phyloP scores from a whole-genome alignment of 23 red algal species.

The Gracilariopsis chorda region DNA sequence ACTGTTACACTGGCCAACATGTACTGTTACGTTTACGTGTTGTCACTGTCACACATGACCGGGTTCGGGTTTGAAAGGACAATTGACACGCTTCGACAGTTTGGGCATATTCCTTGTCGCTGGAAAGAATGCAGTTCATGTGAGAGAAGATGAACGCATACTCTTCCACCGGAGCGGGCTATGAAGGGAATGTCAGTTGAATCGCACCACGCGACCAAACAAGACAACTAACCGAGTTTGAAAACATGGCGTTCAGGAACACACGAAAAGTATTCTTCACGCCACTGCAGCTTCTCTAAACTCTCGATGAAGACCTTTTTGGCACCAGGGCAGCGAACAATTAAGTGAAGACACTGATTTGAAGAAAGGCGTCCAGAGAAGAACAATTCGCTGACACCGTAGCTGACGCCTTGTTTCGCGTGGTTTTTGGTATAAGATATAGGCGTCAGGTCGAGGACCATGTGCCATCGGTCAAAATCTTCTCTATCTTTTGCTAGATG shows the following conservation, averaged over 20 bases:
- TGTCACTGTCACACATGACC: background rate
- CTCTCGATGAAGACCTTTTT: slow-evolving; percentile 1
- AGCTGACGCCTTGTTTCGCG: background rate
- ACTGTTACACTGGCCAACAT: background rate
- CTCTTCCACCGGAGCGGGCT: background rate
- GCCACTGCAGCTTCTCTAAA: background rate
- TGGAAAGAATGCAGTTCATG: background rate
- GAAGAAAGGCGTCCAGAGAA: background rate
- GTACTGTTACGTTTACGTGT: background rate
- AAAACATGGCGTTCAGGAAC: background rate
- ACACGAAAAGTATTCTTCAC: background rate
- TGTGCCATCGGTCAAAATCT: background rate
- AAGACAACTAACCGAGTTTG: background rate
- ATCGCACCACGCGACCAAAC: slow-evolving; percentile 4
- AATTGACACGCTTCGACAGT: background rate
- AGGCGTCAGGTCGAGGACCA: background rate
- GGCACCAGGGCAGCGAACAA: background rate
- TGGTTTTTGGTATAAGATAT: background rate
- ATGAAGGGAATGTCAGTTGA: background rate
- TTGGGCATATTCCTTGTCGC: background rate
- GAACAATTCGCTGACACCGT: background rate
- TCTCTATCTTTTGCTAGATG: background rate
- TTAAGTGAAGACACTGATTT: background rate
- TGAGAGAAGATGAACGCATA: background rate
- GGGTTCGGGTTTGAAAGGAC: slow-evolving; percentile 5